A percentile compares a stretch with the other conserved stretches of the same genome.
phyloP scores from a whole-genome alignment of 2,329 filamentous ascomycete genomes.

The Aspergillus neotritici region DNA sequence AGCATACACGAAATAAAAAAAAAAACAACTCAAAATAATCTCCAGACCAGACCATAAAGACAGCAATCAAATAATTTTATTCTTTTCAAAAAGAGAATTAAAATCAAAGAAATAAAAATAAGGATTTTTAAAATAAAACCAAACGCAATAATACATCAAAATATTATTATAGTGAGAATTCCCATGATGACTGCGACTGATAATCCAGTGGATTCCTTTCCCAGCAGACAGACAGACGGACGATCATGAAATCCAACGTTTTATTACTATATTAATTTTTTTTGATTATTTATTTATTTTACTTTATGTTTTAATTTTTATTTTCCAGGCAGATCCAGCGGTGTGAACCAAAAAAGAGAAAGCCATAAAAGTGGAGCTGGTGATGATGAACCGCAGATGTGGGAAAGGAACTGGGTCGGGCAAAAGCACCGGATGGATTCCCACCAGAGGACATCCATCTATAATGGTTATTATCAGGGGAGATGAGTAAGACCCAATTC shows the following conservation, averaged over 20 bases:
- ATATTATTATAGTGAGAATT: background rate
- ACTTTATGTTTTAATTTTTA: too few relatives aligned
- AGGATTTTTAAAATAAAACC: constrained; percentile 1
- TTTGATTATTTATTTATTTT: too few relatives aligned
- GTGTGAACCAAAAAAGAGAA: constrained; percentile 4
- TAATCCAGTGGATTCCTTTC: background rate
- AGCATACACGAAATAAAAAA: background rate
- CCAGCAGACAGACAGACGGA: background rate
- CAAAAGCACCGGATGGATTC: too few relatives aligned
- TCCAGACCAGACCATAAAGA: background rate
- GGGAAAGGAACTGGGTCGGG: constrained; percentile 1
- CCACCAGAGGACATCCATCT: too few relatives aligned
- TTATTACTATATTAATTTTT: too few relatives aligned
- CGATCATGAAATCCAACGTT: background rate
- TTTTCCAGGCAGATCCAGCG: constrained; percentile 3
- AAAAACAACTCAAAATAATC: background rate
- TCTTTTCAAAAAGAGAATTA: background rate
- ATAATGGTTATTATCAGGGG: too few relatives aligned
- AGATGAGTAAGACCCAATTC: too few relatives aligned
- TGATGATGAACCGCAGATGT: background rate
- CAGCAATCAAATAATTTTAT: background rate
- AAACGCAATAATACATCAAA: constrained; percentile 2
- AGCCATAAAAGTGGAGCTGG: background rate
- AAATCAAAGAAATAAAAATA: background rate
- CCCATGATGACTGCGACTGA: background rate